Percentiles rank a stretch among this genome's conserved stretches.
phyloP scores from a whole-genome alignment of 164 flowering plant genomes.

The Chimonanthus salicifolius region DNA sequence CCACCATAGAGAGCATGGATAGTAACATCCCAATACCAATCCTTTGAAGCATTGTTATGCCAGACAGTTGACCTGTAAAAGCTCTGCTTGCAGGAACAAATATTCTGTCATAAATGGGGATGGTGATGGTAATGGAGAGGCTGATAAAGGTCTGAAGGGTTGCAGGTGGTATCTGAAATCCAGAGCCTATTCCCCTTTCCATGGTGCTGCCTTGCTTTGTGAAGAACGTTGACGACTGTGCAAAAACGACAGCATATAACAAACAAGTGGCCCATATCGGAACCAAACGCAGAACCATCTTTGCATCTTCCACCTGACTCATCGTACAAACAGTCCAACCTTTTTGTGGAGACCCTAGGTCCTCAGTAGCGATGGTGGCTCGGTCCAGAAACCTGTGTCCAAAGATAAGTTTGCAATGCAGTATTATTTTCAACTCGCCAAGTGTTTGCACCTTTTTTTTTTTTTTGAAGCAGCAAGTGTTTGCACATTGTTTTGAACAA shows the following conservation, averaged over 20 bases:
- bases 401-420: not conserved
- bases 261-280: conserved; percentile 26
- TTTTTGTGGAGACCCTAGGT: conserved; percentile 2
- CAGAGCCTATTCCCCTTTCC: conserved; percentile 20
- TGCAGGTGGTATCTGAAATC: conserved; percentile 22
- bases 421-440: not conserved
- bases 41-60: conserved; percentile 30
- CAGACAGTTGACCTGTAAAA: conserved; percentile 16
- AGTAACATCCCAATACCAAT: conserved; percentile 27
- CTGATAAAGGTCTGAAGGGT: conserved; percentile 18
- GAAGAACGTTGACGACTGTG: conserved; percentile 25
- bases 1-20: conserved; percentile 21
- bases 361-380: conserved; percentile 2
- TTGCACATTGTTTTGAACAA: no score
- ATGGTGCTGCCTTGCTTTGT: conserved; percentile 36
- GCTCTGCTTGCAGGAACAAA: conserved; percentile 19
- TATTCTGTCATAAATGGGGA: conserved; percentile 25
- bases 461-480: no score
- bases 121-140: conserved; percentile 15
- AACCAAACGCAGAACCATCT: conserved; percentile 13
- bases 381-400: conserved; percentile 18
- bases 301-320: conserved; percentile 26
- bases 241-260: conserved; percentile 20
- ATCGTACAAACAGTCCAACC: conserved; percentile 10
- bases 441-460: not conserved